Percentiles rank a stretch among this genome's conserved stretches.
Conservation (phyloP, 345 rosid genomes). For the Populus tremula region DNA sequence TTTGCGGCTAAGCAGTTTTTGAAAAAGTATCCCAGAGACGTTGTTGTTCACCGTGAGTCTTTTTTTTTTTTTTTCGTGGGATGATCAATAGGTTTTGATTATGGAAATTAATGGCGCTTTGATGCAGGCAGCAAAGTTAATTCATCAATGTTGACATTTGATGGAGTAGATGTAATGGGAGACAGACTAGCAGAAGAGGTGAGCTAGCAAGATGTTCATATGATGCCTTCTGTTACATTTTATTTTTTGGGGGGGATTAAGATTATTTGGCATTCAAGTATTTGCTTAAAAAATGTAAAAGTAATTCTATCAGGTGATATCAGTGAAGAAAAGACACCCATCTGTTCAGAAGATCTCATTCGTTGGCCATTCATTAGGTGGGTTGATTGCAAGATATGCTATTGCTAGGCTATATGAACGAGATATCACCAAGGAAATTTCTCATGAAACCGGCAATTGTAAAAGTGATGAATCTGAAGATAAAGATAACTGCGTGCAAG, state of each 20-base stretch:
- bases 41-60: slow-evolving; percentile 69
- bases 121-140: slow-evolving; percentile 73
- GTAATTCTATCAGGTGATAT: slow-evolving; percentile 54
- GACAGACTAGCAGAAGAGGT: slow-evolving; percentile 86
- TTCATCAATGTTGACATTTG: slow-evolving; percentile 55
- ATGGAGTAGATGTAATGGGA: slow-evolving; percentile 92
- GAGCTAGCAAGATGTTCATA: slow-evolving; percentile 3
- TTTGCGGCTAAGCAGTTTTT: slow-evolving; percentile 72
- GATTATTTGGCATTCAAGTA: not conserved
- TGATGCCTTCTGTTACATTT: not conserved
- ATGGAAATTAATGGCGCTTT: not conserved
- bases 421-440: slow-evolving; percentile 28
- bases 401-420: slow-evolving; percentile 65
- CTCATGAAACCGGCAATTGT: slow-evolving; percentile 36
- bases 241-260: not conserved
- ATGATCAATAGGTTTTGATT: not conserved
- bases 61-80: not conserved
- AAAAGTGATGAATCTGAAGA: slow-evolving; percentile 30
- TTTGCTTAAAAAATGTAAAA: not conserved
- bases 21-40: slow-evolving; percentile 54
- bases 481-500: slow-evolving; percentile 26
- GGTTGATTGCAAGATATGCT: slow-evolving; percentile 79
- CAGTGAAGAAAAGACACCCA: slow-evolving; percentile 52
- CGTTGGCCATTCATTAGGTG: slow-evolving; percentile 87
- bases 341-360: slow-evolving; percentile 67